Evolutionary conservation across 2,329 filamentous ascomycete species (phyloP).

Genomic region (Penicillium corylophilum): DNA sequence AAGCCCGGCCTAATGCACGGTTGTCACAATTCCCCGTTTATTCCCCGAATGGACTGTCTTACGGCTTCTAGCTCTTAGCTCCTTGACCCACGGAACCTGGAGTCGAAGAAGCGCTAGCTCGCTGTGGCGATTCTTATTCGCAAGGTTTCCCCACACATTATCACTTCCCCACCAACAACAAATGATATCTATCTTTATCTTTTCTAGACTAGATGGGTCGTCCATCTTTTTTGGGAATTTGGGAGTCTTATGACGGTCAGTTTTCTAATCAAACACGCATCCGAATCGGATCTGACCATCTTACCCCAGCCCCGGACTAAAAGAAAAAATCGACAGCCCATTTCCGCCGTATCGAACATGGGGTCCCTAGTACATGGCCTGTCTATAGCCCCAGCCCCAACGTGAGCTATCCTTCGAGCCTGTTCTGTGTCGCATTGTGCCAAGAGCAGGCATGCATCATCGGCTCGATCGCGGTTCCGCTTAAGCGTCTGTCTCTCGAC

Average conservation of each 20-base stretch:
- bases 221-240: not conserved
- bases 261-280: not conserved
- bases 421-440: conserved; percentile 6
- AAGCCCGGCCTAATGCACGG: not conserved
- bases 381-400: not conserved
- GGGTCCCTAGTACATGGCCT: not conserved
- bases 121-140: conserved; percentile 14
- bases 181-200: conserved; percentile 13
- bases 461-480: conserved; percentile 11
- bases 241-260: conserved; percentile 2
- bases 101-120: not conserved
- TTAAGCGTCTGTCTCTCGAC: conserved; percentile 7
- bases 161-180: conserved; percentile 5
- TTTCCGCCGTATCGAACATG: not conserved
- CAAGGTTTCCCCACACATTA: conserved; percentile 23
- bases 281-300: not conserved
- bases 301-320: not conserved
- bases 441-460: conserved; percentile 14
- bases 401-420: conserved; percentile 10
- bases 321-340: not conserved
- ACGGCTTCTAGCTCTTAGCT: not conserved
- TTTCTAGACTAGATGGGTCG: not conserved
- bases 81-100: not conserved
- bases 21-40: not conserved
- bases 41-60: not conserved